Base-by-base conservation (phyloP, 2,329 filamentous ascomycete species). In the Pleoardoris graminearum region DNA sequence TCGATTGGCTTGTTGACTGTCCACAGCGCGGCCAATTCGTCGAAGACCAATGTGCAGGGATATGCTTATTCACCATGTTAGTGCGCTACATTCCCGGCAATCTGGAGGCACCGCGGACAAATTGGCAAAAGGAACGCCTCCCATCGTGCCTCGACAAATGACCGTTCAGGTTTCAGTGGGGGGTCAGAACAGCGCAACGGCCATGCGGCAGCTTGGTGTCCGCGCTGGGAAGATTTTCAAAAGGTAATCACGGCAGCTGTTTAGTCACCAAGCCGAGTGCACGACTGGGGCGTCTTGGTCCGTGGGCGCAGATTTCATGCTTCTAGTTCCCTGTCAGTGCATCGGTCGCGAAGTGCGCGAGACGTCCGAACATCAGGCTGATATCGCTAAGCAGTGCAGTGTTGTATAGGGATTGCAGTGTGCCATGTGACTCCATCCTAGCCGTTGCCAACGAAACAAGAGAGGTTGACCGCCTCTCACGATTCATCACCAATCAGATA, bases 21-120 rank as follows among this genome's bases (percentile, higher is more conserved):
- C 33, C 23, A 29, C 33, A 21, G 21, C 37, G 23, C 23, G 44
- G 44, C 21, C 32, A 36, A 7, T 37, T 22, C 30, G 44, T 22
- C n/a, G 21, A 12, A 17, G 32, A 37, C 30, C 33, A 5, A 21
- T 11, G 21, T 22, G 22, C 44, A 47, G 23, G 44, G 32, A 29
- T 47, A 33, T 37, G 44, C 44, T 47, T 47, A 47, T 38, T 47
- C 44, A 47, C 44, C 44, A 30, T 14, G 14, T 23, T 23, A 30
- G 30, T 25, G 30, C 30, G 33, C 33, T 23, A 38, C 44, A 29
- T 17, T 11, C 19, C 43, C 30, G 43, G 29, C 7, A 11, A 35
- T 36, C 30, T 16, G 43, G 30, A 12, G 16, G n/a, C 30, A 17
- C 27, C 14, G 14, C 43, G 30, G 43, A 37, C 44, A 38, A 29